Conservation (phyloP, 257 asterid species). For the Solanum chilense region DNA sequence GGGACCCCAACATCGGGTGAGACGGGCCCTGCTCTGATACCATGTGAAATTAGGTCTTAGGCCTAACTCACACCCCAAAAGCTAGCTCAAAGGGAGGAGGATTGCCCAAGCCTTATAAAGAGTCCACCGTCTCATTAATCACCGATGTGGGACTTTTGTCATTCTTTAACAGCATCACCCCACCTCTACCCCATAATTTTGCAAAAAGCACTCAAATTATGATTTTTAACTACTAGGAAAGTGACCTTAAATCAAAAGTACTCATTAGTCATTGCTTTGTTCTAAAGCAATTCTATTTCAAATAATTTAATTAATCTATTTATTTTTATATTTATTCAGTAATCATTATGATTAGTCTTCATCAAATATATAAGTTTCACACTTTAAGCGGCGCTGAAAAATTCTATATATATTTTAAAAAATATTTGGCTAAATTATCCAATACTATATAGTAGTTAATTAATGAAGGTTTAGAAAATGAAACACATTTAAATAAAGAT, state of each 20-base stretch:
- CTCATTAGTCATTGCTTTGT: not conserved
- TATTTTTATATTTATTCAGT: not conserved
- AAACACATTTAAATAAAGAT: not conserved
- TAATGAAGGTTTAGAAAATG: not conserved
- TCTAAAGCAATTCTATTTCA: not conserved
- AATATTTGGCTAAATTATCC: too few relatives aligned
- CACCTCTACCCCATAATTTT: not conserved
- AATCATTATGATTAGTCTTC: not conserved
- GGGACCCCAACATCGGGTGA: too few relatives aligned
- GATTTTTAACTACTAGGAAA: not conserved
- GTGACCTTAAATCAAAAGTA: not conserved
- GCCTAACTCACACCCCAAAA: too few relatives aligned
- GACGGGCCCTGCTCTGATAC: too few relatives aligned
- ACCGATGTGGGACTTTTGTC: too few relatives aligned
- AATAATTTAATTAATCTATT: not conserved
- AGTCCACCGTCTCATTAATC: too few relatives aligned
- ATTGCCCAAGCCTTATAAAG: too few relatives aligned
- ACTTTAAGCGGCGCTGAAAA: not conserved
- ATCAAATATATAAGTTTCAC: not conserved
- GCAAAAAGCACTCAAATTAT: not conserved
- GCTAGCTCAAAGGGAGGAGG: too few relatives aligned
- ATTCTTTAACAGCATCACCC: too few relatives aligned
- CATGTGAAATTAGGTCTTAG: too few relatives aligned
- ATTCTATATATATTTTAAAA: too few relatives aligned
- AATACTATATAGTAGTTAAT: too few relatives aligned